Evolutionary conservation across 208 protist genomes (phyloP).

Genomic region (Trypanosomatidae sp.): DNA sequence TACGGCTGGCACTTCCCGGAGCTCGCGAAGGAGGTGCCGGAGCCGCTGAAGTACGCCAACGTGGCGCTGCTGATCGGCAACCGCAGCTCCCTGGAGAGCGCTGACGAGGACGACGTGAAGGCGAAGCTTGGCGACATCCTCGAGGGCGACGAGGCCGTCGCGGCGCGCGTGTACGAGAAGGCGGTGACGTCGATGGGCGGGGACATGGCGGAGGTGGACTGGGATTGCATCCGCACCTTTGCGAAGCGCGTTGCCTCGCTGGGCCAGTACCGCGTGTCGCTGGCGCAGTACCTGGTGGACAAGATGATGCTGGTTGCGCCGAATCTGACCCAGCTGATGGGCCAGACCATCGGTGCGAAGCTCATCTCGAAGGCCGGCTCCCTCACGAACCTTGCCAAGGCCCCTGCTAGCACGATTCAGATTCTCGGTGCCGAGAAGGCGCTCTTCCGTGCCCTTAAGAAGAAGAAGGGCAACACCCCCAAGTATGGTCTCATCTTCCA

Average conservation of each 20-base stretch:
- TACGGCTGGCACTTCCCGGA: slow-evolving; percentile 99
- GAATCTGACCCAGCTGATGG: slow-evolving; percentile 98
- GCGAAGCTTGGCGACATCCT: slow-evolving; percentile 83
- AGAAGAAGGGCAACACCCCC: slow-evolving; percentile 98
- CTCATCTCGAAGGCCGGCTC: slow-evolving; percentile 98
- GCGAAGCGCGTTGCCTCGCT: slow-evolving; percentile 94
- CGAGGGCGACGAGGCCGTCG: slow-evolving; percentile 76
- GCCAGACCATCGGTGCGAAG: slow-evolving; percentile 98
- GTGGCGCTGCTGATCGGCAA: slow-evolving; percentile 90
- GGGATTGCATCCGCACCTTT: slow-evolving; percentile 96
- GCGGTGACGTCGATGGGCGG: slow-evolving; percentile 97
- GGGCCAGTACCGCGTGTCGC: slow-evolving; percentile 85
- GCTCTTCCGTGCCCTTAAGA: slow-evolving; percentile 99
- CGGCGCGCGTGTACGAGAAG: slow-evolving; percentile 90
- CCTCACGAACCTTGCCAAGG: slow-evolving; percentile 98
- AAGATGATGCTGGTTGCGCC: slow-evolving; percentile 97
- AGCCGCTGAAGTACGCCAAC: slow-evolving; percentile 96
- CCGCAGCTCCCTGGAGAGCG: slow-evolving; percentile 70
- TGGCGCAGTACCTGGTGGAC: slow-evolving; percentile 96
- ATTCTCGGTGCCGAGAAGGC: slow-evolving; percentile 99
- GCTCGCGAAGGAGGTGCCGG: slow-evolving; percentile 96
- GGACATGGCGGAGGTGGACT: slow-evolving; percentile 96
- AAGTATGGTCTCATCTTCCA: slow-evolving; percentile 99
- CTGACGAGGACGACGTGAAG: slow-evolving; percentile 66
- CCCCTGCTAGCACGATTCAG: slow-evolving; percentile 99